These are phyloP conservation scores for Eucalyptus erythrocorys DNA, from an alignment of 345 rosid species.

Conservation along the genomic window DNA sequence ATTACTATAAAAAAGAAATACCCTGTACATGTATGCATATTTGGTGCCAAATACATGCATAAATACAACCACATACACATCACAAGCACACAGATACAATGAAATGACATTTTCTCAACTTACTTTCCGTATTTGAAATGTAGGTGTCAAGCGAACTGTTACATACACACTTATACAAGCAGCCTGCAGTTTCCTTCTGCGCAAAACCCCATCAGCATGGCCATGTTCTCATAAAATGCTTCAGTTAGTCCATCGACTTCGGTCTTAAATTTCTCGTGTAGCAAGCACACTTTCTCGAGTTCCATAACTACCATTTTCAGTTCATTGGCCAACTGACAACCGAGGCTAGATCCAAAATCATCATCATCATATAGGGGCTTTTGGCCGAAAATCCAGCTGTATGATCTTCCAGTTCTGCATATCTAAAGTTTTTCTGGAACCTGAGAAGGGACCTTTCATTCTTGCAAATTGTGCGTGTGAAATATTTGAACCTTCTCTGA, in stretches of 20 bases:
- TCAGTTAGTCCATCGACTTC: conserved; percentile 1
- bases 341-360: background rate
- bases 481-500: background rate
- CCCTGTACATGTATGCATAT: background rate
- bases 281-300: background rate
- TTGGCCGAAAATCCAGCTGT: conserved; percentile 19
- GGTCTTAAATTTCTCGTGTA: background rate
- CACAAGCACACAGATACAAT: background rate
- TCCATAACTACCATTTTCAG: conserved; percentile 5
- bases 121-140: conserved; percentile 10
- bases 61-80: background rate
- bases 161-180: conserved; percentile 19
- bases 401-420: conserved; percentile 13
- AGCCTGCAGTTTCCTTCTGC: conserved; percentile 14
- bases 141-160: conserved; percentile 14
- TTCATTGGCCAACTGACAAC: conserved; percentile 7
- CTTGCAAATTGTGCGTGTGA: conserved; percentile 11
- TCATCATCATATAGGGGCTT: conserved; percentile 1
- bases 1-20: background rate
- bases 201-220: conserved; percentile 18
- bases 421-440: conserved; percentile 6
- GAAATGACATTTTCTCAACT: background rate
- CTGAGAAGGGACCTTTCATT: background rate
- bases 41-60: background rate
- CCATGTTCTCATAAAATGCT: conserved; percentile 15